Conservation (phyloP, 305 asterid species). For the Nicotiana rustica region DNA sequence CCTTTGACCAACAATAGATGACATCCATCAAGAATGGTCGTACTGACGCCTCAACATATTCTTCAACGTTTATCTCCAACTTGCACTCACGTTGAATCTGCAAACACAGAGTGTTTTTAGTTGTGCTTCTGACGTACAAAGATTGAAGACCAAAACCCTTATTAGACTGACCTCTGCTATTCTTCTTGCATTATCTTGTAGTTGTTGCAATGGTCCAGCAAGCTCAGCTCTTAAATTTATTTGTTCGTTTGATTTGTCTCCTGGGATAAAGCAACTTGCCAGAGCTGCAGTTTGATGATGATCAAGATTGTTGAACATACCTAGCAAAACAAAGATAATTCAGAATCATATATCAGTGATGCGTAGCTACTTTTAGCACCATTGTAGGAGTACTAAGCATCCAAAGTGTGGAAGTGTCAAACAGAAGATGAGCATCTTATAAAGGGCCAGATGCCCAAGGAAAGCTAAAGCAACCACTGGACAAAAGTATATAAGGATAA, state of each 20-base stretch:
- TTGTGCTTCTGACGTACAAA: background rate
- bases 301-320: constrained; percentile 97
- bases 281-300: constrained; percentile 94
- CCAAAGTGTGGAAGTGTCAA: background rate
- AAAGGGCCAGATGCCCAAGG: constrained; percentile 24
- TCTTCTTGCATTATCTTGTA: constrained; percentile 91
- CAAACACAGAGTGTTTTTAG: constrained; percentile 26
- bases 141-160: constrained; percentile 18
- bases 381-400: background rate
- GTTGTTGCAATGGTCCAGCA: constrained; percentile 92
- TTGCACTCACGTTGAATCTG: constrained; percentile 98
- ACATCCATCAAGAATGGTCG: constrained; percentile 97
- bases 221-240: constrained; percentile 94
- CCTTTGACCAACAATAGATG: constrained; percentile 99
- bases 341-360: background rate
- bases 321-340: constrained; percentile 48
- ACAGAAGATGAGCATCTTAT: background rate
- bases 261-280: constrained; percentile 95
- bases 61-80: constrained; percentile 91
- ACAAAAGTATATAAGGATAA: background rate
- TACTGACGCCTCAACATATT: constrained; percentile 92
- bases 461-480: background rate
- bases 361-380: background rate
- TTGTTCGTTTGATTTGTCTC: constrained; percentile 83
- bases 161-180: constrained; percentile 82